These are phyloP conservation scores for Arabidopsis thaliana DNA, from an alignment of 345 rosid genomes.

Conservation along the genomic window TAIR10.1 NC_003074.8:18298501-18299000, in stretches of 20 bases:
- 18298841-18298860: slow-evolving; percentile 62
- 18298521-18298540: slow-evolving; percentile 51
- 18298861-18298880: slow-evolving; percentile 90
- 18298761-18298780: slow-evolving; percentile 58
- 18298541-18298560: slow-evolving; percentile 61
- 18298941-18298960: neutral
- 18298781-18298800: slow-evolving; percentile 41
- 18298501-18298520: slow-evolving; percentile 51
- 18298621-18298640: slow-evolving; percentile 54
- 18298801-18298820: slow-evolving; percentile 49
- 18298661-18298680: slow-evolving; percentile 62
- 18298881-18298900: slow-evolving; percentile 61
- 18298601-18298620: slow-evolving; percentile 57
- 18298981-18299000: slow-evolving; percentile 80
- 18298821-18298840: slow-evolving; percentile 47
- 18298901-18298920: slow-evolving; percentile 9
- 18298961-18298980: slow-evolving; percentile 23
- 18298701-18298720: slow-evolving; percentile 76
- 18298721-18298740: slow-evolving; percentile 84
- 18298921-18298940: neutral
- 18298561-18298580: slow-evolving; percentile 86
- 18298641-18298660: slow-evolving; percentile 60
- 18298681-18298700: slow-evolving; percentile 54
- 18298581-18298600: slow-evolving; percentile 76
- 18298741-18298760: slow-evolving; percentile 66